Conservation (phyloP, 306 rosid genomes). For the Corylus avellana region DNA sequence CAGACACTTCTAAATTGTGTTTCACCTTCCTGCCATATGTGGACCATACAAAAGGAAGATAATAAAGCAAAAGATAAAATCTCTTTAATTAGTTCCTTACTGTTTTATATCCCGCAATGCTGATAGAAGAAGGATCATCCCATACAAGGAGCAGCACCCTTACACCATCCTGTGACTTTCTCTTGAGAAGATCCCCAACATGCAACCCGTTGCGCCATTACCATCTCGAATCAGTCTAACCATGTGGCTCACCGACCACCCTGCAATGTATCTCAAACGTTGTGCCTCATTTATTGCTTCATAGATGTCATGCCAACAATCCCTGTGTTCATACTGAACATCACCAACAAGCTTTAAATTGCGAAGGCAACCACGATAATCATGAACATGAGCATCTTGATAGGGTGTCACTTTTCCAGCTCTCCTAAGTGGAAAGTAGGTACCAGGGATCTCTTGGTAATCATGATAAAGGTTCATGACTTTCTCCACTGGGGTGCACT, state of each 20-base stretch:
- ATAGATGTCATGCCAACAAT: slow-evolving; percentile 76
- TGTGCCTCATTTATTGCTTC: slow-evolving; percentile 71
- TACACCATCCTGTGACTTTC: slow-evolving; percentile 84
- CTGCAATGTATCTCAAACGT: slow-evolving; percentile 67
- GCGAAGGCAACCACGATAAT: slow-evolving; percentile 47
- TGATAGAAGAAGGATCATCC: slow-evolving; percentile 89
- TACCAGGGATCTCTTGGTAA: slow-evolving; percentile 46
- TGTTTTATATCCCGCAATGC: slow-evolving; percentile 61
- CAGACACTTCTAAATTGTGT: not conserved
- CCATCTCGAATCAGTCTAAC: slow-evolving; percentile 63
- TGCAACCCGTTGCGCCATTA: slow-evolving; percentile 27
- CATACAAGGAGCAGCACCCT: slow-evolving; percentile 86
- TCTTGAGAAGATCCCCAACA: slow-evolving; percentile 71
- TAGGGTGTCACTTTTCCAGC: slow-evolving; percentile 77
- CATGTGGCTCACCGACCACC: slow-evolving; percentile 86
- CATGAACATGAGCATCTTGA: slow-evolving; percentile 76
- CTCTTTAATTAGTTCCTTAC: slow-evolving; percentile 28
- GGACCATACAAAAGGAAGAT: no score
- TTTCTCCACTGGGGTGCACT: slow-evolving; percentile 52
- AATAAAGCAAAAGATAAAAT: not conserved
- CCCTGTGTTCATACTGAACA: slow-evolving; percentile 46
- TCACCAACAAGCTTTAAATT: slow-evolving; percentile 45
- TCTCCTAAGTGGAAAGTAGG: slow-evolving; percentile 77
- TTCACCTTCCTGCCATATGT: not conserved
- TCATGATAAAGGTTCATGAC: slow-evolving; percentile 39